Evolutionary conservation across 2,329 filamentous ascomycete genomes (phyloP), one percentile per base, ranked within the genome.

Genomic region (Hymenoscyphus linearis): DNA sequence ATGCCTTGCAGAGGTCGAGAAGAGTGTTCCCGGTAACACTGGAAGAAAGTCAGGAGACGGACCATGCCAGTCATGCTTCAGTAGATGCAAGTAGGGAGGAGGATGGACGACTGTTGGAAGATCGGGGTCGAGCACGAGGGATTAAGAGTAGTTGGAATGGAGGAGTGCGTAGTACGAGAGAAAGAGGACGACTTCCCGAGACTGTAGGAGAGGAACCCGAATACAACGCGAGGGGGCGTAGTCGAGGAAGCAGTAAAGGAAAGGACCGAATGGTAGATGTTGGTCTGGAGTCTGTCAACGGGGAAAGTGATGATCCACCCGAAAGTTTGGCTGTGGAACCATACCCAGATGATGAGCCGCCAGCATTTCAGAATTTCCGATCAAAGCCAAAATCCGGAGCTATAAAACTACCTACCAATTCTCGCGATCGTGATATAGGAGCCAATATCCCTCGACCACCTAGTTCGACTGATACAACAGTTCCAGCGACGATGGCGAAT

Each of bases 1-100:
- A 93, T 75, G 93, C 93, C 5, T 79, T 99, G 61, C 93, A 98
- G 75, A 84, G 89, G 68, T 98, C 93, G 66, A 85, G 95, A 68
- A 85, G 93, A 54, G 90, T 96, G 62, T 93, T 97, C 14, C 87
- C 88, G 14, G 91, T 89, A 74, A 86, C 90, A 68, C 77, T 97
- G 56, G 90, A 89, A 40, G 92, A 96, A 67, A 96, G 92, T 64
- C 88, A 89, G 2, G 93, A 96, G 68, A 85, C 89, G 2, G 92
- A 95, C 57, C 86, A 89, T 50, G 87, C 88, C 58, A 85, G 84
- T 72, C 78, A 81, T 69, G 78, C 76, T 53, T 83, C 80, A 1
- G 67, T 86, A 34, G 79, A 80, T n/a, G 77, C 79, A 25, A 82
- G 81, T 65, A 79, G 77, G 47, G 84, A 86, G 57, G 70, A 72